A percentile compares a stretch with the other conserved stretches of the same genome.
Conservation (phyloP, 202 grass and related monocot genomes). For the Brachypodium distachyon region DNA sequence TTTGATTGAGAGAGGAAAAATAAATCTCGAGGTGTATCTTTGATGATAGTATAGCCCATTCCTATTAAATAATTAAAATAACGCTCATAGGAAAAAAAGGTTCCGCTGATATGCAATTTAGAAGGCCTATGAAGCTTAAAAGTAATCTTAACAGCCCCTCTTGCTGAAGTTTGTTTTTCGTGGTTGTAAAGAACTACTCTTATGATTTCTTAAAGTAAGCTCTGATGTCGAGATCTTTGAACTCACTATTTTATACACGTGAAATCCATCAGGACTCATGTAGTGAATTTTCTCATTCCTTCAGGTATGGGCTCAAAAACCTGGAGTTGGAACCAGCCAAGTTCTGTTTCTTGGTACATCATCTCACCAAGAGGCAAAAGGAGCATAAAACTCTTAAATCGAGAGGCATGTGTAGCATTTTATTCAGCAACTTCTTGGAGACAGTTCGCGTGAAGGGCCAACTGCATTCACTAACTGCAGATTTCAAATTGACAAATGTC, state of each 20-base stretch:
- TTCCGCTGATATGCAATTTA: neutral
- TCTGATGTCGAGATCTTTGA: conserved; percentile 25
- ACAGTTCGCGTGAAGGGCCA: neutral
- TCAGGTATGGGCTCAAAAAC: conserved; percentile 28
- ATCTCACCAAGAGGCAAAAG: conserved; percentile 18
- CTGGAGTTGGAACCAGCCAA: conserved; percentile 20
- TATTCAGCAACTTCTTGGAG: conserved; percentile 20
- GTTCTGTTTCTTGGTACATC: conserved; percentile 13
- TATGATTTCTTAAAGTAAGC: conserved; percentile 36
- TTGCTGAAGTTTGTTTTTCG: conserved; percentile 17
- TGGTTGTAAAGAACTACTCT: conserved; percentile 20
- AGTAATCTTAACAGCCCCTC: neutral
- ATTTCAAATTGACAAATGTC: neutral
- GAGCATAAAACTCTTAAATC: conserved; percentile 9
- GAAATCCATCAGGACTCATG: neutral
- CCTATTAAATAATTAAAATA: too few species aligned
- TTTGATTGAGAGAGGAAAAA: neutral
- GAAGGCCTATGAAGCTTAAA: neutral
- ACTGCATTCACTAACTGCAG: conserved; percentile 17
- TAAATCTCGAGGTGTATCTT: neutral
- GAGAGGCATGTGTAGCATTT: conserved; percentile 24
- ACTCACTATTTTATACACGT: neutral
- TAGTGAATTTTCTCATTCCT: conserved; percentile 17
- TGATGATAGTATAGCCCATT: neutral
- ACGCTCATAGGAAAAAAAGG: too few species aligned